Percentiles rank a stretch among this genome's conserved stretches.
Conservation (phyloP, 352 stramenopile genomes). For the Phytopythium aichiense region DNA sequence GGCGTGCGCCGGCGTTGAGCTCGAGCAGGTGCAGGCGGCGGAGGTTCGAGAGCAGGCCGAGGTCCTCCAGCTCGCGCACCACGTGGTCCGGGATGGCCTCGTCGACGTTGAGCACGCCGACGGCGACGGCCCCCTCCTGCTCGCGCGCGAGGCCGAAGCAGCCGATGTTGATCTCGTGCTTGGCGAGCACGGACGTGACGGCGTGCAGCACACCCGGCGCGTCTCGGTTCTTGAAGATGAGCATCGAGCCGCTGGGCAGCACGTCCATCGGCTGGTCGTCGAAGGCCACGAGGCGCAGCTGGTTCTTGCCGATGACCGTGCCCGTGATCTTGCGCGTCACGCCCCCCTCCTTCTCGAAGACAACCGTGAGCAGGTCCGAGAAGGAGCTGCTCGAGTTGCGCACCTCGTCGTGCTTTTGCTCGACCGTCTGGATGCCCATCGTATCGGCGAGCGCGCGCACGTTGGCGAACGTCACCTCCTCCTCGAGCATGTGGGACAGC, state of each 20-base stretch:
- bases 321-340: constrained; percentile 80
- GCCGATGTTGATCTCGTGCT: constrained; percentile 93
- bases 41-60: constrained; percentile 79
- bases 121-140: constrained; percentile 50
- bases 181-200: constrained; percentile 92
- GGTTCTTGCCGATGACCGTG: constrained; percentile 86
- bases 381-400: constrained; percentile 58
- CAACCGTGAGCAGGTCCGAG: constrained; percentile 89
- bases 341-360: constrained; percentile 88
- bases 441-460: constrained; percentile 80
- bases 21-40: constrained; percentile 83
- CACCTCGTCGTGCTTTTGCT: constrained; percentile 87
- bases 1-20: constrained; percentile 40
- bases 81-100: constrained; percentile 81
- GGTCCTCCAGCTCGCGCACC: constrained; percentile 75
- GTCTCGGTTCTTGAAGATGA: constrained; percentile 95
- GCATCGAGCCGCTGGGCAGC: constrained; percentile 85
- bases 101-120: constrained; percentile 89
- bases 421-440: constrained; percentile 87
- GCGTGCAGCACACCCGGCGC: constrained; percentile 91
- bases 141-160: constrained; percentile 88
- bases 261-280: constrained; percentile 86
- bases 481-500: constrained; percentile 87
- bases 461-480: constrained; percentile 90
- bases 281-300: constrained; percentile 87